Conservation (phyloP, 257 asterid genomes). For the Solanum habrochaites region DNA sequence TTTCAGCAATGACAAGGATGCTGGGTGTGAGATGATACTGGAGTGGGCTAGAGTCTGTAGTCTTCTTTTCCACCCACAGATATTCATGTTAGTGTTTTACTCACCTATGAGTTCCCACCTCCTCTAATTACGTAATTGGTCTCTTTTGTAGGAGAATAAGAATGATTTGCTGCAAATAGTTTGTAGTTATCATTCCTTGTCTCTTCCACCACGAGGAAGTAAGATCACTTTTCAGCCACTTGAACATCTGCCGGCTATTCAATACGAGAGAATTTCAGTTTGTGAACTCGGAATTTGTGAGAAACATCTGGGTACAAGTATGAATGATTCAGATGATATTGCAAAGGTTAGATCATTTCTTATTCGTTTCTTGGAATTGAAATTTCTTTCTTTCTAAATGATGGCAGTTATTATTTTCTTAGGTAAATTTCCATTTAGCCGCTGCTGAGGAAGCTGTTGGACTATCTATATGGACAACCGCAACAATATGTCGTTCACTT, state of each 20-base stretch:
- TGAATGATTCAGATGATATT: conserved; percentile 30
- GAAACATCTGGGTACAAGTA: conserved; percentile 21
- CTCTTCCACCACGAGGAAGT: conserved; percentile 67
- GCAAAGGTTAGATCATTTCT: conserved; percentile 42
- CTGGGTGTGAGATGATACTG: conserved; percentile 37
- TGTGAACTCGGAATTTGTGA: conserved; percentile 45
- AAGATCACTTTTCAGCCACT: conserved; percentile 62
- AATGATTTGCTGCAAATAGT: conserved; percentile 78
- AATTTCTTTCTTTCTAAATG: not conserved
- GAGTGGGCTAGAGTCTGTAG: conserved; percentile 76
- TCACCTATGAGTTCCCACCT: not conserved
- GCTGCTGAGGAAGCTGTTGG: conserved; percentile 88
- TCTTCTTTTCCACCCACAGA: not conserved
- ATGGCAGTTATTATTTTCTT: conserved; percentile 8
- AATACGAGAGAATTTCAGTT: conserved; percentile 44
- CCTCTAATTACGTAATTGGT: not conserved
- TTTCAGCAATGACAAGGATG: conserved; percentile 31
- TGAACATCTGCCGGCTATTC: conserved; percentile 73
- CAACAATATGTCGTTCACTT: conserved; percentile 81
- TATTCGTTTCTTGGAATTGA: not conserved
- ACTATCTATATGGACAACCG: conserved; percentile 76
- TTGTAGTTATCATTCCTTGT: conserved; percentile 56
- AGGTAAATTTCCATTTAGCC: conserved; percentile 62
- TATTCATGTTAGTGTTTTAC: not conserved
- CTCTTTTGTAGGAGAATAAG: conserved; percentile 48